phyloP scores from a whole-genome alignment of 805 yeast genomes.

The Suhomyces emberorum region DNA sequence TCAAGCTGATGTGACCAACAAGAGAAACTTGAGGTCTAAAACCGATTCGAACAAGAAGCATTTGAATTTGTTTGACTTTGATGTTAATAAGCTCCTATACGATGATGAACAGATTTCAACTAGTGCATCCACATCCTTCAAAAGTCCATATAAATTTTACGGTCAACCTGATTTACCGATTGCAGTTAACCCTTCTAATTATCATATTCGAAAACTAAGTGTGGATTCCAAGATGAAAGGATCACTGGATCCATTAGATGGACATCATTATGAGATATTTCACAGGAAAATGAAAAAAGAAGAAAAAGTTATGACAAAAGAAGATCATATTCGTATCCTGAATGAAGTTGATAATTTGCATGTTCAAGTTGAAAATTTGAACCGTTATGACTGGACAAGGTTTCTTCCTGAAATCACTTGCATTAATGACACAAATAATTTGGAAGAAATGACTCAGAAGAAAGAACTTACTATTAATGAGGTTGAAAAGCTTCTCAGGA shows the following conservation, averaged over 20 bases:
- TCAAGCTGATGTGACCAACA: too few species aligned
- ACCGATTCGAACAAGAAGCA: constrained; percentile 11
- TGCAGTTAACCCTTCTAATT: too few species aligned
- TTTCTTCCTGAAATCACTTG: constrained; percentile 47
- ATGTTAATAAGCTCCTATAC: constrained; percentile 25
- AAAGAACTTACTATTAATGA: constrained; percentile 50
- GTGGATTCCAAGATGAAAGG: too few species aligned
- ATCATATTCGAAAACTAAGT: too few species aligned
- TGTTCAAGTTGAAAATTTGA: constrained; percentile 39
- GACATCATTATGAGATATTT: constrained; percentile 39
- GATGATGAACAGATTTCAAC: constrained; percentile 18
- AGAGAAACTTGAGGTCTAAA: constrained; percentile 30
- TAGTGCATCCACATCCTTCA: too few species aligned
- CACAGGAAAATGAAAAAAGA: constrained; percentile 63
- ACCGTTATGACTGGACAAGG: constrained; percentile 45
- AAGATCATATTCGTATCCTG: constrained; percentile 51
- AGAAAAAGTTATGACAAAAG: constrained; percentile 56
- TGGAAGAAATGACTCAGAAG: constrained; percentile 50
- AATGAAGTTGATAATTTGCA: constrained; percentile 56
- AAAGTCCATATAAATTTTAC: too few species aligned
- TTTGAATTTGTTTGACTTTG: constrained; percentile 32
- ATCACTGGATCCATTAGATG: constrained; percentile 51
- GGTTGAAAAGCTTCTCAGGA: constrained; percentile 33
- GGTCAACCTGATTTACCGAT: too few species aligned
- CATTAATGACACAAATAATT: constrained; percentile 47